phyloP scores from a whole-genome alignment of 352 stramenopile genomes.

The Phytophthora hybrid region DNA sequence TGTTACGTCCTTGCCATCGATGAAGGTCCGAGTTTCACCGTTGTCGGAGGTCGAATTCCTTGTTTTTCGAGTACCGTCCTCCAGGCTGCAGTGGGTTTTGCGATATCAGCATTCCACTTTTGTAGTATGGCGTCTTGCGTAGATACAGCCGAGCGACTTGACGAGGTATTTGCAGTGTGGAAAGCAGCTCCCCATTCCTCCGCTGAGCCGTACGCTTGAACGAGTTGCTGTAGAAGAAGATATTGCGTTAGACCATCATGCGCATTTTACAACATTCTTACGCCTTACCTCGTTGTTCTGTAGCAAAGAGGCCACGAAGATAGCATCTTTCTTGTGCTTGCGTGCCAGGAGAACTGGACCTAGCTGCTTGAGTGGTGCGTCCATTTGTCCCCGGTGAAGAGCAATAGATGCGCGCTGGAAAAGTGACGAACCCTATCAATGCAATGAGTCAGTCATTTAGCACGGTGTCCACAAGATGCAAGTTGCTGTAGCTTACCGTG shows the following conservation, averaged over 20 bases:
- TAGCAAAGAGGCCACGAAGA: conserved; percentile 63
- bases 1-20: background rate
- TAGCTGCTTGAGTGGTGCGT: conserved; percentile 32
- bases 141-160: conserved; percentile 10
- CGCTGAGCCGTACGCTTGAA: conserved; percentile 36
- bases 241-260: background rate
- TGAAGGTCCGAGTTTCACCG: conserved; percentile 32
- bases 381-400: conserved; percentile 46
- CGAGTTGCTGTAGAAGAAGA: conserved; percentile 22
- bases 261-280: background rate
- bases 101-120: conserved; percentile 46
- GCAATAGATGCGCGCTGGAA: conserved; percentile 65
- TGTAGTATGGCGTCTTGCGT: conserved; percentile 27
- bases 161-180: conserved; percentile 24
- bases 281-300: conserved; percentile 50
- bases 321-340: conserved; percentile 49
- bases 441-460: background rate
- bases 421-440: conserved; percentile 58
- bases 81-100: conserved; percentile 42
- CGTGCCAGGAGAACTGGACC: conserved; percentile 27
- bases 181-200: conserved; percentile 40
- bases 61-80: conserved; percentile 40
- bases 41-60: conserved; percentile 41
- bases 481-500: conserved; percentile 37
- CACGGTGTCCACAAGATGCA: background rate